These are phyloP conservation scores for Meyerozyma elateridarum DNA, from an alignment of 1,139 yeast species.

Conservation along the genomic window DNA sequence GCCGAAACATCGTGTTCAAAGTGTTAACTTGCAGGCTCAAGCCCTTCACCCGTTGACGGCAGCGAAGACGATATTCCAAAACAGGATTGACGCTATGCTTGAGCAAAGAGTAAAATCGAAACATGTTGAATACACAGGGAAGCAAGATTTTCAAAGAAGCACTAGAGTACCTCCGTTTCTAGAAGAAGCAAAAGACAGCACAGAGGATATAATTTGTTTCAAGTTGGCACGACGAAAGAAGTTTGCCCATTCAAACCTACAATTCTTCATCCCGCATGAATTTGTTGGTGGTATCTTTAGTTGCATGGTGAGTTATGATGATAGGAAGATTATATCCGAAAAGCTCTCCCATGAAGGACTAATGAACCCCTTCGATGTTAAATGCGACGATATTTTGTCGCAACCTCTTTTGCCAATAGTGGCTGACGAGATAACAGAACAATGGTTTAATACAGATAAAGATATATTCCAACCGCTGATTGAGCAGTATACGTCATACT, in stretches of 20 bases:
- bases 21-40: slow-evolving; percentile 11
- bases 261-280: slow-evolving; percentile 53
- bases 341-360: slow-evolving; percentile 14
- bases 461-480: slow-evolving; percentile 20
- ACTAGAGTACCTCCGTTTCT: background rate
- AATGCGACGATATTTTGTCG: slow-evolving; percentile 34
- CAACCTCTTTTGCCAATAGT: slow-evolving; percentile 54
- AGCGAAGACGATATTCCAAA: slow-evolving; percentile 10
- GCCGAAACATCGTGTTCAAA: slow-evolving; percentile 23
- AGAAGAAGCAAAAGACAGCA: slow-evolving; percentile 15
- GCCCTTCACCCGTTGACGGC: slow-evolving; percentile 10
- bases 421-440: slow-evolving; percentile 50
- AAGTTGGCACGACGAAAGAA: slow-evolving; percentile 61
- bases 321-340: slow-evolving; percentile 17
- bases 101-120: slow-evolving; percentile 20
- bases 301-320: slow-evolving; percentile 45
- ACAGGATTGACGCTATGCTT: slow-evolving; percentile 18
- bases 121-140: slow-evolving; percentile 25
- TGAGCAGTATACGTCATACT: slow-evolving; percentile 53
- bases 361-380: slow-evolving; percentile 16
- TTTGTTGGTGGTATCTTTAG: slow-evolving; percentile 69
- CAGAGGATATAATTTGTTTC: slow-evolving; percentile 39
- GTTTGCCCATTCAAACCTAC: slow-evolving; percentile 46
- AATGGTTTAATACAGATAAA: slow-evolving; percentile 40
- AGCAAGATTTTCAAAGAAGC: slow-evolving; percentile 6